Evolutionary conservation across 345 rosid species (phyloP).

Genomic region (Aquilaria yunnanensis): DNA sequence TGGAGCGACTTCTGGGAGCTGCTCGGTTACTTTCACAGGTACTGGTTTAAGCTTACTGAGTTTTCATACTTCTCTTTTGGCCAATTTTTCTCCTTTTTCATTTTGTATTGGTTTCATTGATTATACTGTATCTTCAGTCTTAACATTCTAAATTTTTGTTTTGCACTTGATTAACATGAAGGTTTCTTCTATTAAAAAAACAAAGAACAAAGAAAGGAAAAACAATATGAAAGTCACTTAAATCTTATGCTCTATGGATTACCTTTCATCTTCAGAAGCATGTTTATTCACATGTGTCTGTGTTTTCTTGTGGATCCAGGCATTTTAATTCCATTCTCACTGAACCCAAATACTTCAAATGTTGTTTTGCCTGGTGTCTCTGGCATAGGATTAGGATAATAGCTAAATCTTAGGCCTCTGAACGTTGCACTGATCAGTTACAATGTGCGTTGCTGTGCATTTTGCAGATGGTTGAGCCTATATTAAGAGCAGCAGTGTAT

Average conservation of each 20-base stretch:
- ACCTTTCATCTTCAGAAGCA: background rate
- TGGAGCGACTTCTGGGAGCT: slow-evolving; percentile 73
- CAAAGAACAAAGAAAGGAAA: no score
- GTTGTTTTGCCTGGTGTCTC: no score
- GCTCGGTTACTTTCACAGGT: slow-evolving; percentile 83
- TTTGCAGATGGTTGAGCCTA: slow-evolving; percentile 87
- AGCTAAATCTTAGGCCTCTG: background rate
- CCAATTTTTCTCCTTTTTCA: background rate
- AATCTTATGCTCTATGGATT: no score
- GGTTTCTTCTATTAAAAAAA: no score
- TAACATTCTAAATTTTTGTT: no score
- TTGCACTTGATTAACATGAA: no score
- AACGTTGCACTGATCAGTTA: background rate
- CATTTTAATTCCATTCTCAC: no score
- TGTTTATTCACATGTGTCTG: background rate
- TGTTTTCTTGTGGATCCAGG: no score
- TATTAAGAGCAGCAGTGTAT: slow-evolving; percentile 85
- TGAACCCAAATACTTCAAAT: no score
- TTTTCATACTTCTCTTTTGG: background rate
- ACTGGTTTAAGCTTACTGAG: background rate
- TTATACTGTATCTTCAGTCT: no score
- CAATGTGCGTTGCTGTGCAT: slow-evolving; percentile 13
- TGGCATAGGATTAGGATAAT: no score
- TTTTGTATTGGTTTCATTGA: background rate
- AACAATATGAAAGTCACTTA: background rate